Evolutionary conservation across 805 yeast genomes (phyloP), one percentile per base, ranked within the genome.

Genomic region (Wickerhamiella shivajii): DNA sequence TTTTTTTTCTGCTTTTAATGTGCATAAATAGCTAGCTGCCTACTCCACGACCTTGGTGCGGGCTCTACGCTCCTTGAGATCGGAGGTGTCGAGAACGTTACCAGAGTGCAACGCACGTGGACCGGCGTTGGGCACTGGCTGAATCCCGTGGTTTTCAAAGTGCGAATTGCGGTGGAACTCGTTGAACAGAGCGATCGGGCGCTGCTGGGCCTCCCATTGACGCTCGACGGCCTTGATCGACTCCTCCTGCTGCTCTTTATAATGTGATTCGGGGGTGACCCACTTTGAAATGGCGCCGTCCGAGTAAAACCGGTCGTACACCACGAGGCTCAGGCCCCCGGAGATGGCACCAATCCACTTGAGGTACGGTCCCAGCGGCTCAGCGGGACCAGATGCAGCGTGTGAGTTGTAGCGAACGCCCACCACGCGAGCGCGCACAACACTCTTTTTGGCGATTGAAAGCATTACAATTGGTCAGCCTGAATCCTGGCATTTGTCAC

Each of bases 41-140:
- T 27, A 27, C 11, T 17, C 24, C 11, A 27, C 18, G 14, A 20
- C 24, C 31, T 34, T 14, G 5, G 50, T 36, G 14, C 52, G 51
- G 11, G 49, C 49, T 14, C 55, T 42, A 27, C 57, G 48, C 43
- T 45, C 53, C 24, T 42, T 44, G 10, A 53, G 25, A 10, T 30
- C 24, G 12, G 38, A 38, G 23, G 41, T 31, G 24, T 50, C 52
- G 18, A 49, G 26, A 10, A 42, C 42, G 9, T 39, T 37, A 27
- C 44, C 46, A 3, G 46, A 33, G 35, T 44, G 44, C 27, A 41
- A 39, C 15, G 46, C 45, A 10, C 57, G 44, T 35, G 38, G 37
- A 7, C 46, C 36, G 3, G 46, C 47, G 10, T 33, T 47, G 21
- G 56, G 55, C 27, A 53, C 55, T 4, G 57, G 57, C 29, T 41